These are phyloP conservation scores for Talaromyces sp. DNA, from an alignment of 2,329 filamentous ascomycete species.

Conservation along the genomic window DNA sequence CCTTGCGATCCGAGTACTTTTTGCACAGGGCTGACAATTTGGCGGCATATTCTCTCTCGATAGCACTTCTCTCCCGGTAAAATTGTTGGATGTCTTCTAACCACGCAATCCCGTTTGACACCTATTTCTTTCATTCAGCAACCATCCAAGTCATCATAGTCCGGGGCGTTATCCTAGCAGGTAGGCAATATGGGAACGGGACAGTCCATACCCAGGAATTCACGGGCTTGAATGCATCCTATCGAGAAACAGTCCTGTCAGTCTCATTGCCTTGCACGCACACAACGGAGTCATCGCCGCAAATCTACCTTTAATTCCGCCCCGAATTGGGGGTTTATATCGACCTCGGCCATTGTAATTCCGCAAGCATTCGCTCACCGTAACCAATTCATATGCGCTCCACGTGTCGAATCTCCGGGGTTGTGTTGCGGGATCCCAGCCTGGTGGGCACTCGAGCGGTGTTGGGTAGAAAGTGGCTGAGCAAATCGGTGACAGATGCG, in stretches of 20 bases:
- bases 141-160: neutral
- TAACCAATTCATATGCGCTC: conserved; percentile 9
- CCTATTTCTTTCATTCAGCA: conserved; percentile 38
- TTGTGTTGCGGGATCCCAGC: neutral
- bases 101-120: conserved; percentile 83
- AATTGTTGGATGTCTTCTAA: conserved; percentile 96
- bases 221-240: conserved; percentile 96
- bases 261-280: conserved; percentile 3
- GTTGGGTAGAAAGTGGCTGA: neutral
- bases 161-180: neutral
- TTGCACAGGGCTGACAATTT: conserved; percentile 85
- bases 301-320: conserved; percentile 77
- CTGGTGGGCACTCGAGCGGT: neutral
- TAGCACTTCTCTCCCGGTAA: conserved; percentile 87
- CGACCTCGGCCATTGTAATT: conserved; percentile 69
- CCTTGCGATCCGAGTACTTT: conserved; percentile 97
- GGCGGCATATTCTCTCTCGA: conserved; percentile 94
- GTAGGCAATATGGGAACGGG: conserved; percentile 5
- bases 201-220: conserved; percentile 68
- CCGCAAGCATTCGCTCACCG: conserved; percentile 4
- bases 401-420: neutral
- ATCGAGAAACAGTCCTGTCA: conserved; percentile 14
- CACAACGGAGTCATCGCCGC: neutral
- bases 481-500: neutral
- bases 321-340: conserved; percentile 81